These are phyloP conservation scores for Potentilla sterilis DNA, from an alignment of 306 rosid species.

Conservation along the genomic window DNA sequence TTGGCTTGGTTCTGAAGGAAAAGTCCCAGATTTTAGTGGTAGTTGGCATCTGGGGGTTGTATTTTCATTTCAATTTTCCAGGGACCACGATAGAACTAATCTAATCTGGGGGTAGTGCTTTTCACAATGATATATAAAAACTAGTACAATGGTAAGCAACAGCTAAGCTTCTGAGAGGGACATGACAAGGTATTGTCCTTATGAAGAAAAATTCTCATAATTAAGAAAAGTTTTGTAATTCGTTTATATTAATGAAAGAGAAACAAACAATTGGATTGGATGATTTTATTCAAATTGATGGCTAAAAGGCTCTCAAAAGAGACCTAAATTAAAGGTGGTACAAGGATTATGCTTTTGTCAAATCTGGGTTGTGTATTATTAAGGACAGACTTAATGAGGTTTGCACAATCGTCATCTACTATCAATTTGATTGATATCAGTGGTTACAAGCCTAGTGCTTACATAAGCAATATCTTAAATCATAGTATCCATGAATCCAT, in stretches of 20 bases:
- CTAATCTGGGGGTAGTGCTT: slow-evolving; percentile 30
- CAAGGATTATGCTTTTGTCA: background rate
- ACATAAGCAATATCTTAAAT: background rate
- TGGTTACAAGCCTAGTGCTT: slow-evolving; percentile 1
- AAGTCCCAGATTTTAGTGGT: slow-evolving; percentile 10
- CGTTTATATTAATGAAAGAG: background rate
- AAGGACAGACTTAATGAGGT: background rate
- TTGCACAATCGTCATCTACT: background rate
- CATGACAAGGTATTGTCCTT: background rate
- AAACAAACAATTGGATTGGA: background rate
- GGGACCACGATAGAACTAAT: slow-evolving; percentile 30
- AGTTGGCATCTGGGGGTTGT: slow-evolving; percentile 23
- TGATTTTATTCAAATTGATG: background rate
- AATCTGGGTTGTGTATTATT: background rate
- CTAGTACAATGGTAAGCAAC: slow-evolving; percentile 21
- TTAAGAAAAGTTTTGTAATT: background rate
- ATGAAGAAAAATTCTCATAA: background rate
- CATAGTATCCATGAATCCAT: background rate
- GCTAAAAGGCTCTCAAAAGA: background rate
- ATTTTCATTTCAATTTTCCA: background rate
- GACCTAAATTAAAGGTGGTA: background rate
- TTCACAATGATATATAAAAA: slow-evolving; percentile 30
- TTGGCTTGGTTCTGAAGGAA: slow-evolving; percentile 33
- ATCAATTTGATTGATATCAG: background rate
- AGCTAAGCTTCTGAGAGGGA: slow-evolving; percentile 41